These are phyloP conservation scores for Microcyclosporella mali DNA, from an alignment of 2,329 filamentous ascomycete genomes.

Conservation along the genomic window DNA sequence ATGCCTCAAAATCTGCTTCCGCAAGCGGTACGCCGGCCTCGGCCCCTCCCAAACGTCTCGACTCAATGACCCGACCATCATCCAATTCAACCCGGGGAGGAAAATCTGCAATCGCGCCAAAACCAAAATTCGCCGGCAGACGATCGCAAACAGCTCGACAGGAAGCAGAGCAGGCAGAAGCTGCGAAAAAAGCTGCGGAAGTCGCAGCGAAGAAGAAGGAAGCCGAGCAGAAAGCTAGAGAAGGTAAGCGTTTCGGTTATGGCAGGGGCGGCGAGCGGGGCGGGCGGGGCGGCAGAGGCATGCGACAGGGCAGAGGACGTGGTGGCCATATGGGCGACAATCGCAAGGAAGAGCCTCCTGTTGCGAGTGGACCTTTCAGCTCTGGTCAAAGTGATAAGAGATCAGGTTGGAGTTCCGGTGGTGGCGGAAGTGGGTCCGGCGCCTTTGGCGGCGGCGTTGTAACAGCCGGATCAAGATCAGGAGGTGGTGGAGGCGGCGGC, in stretches of 20 bases:
- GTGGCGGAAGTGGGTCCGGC: slow-evolving; percentile 5
- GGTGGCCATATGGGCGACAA: slow-evolving; percentile 40
- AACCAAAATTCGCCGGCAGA: slow-evolving; percentile 40
- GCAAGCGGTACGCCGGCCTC: background rate
- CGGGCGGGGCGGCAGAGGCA: slow-evolving; percentile 21
- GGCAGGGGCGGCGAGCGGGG: slow-evolving; percentile 18
- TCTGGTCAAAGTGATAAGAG: slow-evolving; percentile 24
- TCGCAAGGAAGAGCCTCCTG: slow-evolving; percentile 19
- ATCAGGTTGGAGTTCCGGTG: slow-evolving; percentile 10
- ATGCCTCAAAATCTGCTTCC: background rate
- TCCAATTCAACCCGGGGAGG: slow-evolving; percentile 14
- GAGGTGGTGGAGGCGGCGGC: slow-evolving; percentile 15
- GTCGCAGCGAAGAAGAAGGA: slow-evolving; percentile 31
- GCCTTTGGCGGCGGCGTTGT: slow-evolving; percentile 11
- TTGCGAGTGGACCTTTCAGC: slow-evolving; percentile 40
- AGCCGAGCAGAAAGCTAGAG: slow-evolving; percentile 22
- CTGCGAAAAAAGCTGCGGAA: slow-evolving; percentile 35
- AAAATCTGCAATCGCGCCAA: slow-evolving; percentile 17
- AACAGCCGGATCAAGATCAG: slow-evolving; percentile 9
- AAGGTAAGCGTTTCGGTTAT: slow-evolving; percentile 21
- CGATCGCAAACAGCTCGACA: slow-evolving; percentile 41
- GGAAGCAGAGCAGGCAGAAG: slow-evolving; percentile 36
- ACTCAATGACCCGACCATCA: slow-evolving; percentile 10
- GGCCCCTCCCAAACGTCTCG: slow-evolving; percentile 1
- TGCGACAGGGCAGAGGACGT: slow-evolving; percentile 31